These are phyloP conservation scores for Leccinum broughii DNA, from an alignment of 768 basidiomycete species.

Conservation along the genomic window DNA sequence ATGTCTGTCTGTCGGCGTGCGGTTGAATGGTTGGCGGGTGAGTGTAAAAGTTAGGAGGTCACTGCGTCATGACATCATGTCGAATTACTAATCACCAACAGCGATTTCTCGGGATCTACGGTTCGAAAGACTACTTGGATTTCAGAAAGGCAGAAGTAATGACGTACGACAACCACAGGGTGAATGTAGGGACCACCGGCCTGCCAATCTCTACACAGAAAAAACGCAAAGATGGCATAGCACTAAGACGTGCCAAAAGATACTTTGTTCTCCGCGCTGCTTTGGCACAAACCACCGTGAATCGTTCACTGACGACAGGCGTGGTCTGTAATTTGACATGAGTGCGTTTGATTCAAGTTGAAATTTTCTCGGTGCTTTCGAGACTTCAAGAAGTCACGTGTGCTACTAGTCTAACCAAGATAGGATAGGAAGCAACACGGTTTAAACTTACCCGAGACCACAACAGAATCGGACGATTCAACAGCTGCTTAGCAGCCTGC, in stretches of 20 bases:
- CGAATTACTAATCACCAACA: background rate
- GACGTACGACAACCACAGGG: background rate
- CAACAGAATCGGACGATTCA: too few species aligned
- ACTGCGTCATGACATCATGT: conserved; percentile 16
- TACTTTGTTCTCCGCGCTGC: conserved; percentile 32
- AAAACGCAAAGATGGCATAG: conserved; percentile 27
- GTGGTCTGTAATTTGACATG: conserved; percentile 36
- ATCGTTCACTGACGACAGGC: conserved; percentile 8
- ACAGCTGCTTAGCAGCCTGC: too few species aligned
- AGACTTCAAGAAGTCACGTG: background rate
- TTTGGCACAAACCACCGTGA: conserved; percentile 36
- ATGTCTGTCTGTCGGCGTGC: conserved; percentile 12
- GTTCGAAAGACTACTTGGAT: background rate
- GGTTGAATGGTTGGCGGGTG: background rate
- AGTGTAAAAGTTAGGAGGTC: background rate
- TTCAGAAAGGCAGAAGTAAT: background rate
- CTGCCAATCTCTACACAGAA: conserved; percentile 22
- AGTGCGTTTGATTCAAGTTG: conserved; percentile 29
- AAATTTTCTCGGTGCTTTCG: background rate
- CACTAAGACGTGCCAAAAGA: conserved; percentile 31
- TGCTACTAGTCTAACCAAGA: background rate
- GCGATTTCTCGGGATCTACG: too few species aligned
- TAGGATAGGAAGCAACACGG: too few species aligned
- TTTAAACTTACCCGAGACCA: too few species aligned
- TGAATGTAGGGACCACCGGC: conserved; percentile 35